A percentile compares a stretch with the other conserved stretches of the same genome.
Conservation (phyloP, 345 rosid species). For the Pistacia vera region DNA sequence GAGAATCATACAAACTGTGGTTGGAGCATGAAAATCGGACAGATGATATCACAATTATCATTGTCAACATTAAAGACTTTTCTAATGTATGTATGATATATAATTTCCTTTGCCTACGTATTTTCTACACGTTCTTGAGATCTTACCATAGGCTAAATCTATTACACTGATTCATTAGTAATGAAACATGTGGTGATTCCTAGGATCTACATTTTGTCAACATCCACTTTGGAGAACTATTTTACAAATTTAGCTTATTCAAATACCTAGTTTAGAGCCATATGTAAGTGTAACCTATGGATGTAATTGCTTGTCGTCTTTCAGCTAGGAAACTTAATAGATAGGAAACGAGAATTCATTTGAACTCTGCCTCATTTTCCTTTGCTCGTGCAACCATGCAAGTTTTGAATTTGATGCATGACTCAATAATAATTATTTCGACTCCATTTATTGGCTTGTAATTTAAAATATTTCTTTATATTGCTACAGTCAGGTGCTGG, state of each 20-base stretch:
- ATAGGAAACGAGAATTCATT: conserved; percentile 7
- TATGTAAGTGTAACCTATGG: not conserved
- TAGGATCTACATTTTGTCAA: not conserved
- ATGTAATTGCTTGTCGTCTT: not conserved
- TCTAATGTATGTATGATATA: conserved; percentile 46
- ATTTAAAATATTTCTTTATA: conserved; percentile 9
- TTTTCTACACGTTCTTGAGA: not conserved
- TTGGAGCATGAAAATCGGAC: conserved; percentile 86
- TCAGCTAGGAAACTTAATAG: not conserved
- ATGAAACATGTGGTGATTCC: not conserved
- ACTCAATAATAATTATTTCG: not conserved
- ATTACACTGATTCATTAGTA: not conserved
- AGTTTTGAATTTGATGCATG: not conserved
- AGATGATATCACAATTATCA: conserved; percentile 94
- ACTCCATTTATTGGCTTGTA: conserved; percentile 6
- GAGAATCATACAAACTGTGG: conserved; percentile 93
- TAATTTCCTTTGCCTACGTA: conserved; percentile 11
- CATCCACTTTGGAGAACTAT: not conserved
- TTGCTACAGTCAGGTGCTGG: conserved; percentile 38
- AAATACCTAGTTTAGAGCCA: not conserved
- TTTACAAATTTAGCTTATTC: not conserved
- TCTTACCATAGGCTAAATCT: not conserved
- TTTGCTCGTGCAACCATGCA: not conserved
- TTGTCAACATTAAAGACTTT: conserved; percentile 78
- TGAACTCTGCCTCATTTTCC: not conserved